phyloP scores from a whole-genome alignment of 768 basidiomycete genomes.

The Trametes punicea region DNA sequence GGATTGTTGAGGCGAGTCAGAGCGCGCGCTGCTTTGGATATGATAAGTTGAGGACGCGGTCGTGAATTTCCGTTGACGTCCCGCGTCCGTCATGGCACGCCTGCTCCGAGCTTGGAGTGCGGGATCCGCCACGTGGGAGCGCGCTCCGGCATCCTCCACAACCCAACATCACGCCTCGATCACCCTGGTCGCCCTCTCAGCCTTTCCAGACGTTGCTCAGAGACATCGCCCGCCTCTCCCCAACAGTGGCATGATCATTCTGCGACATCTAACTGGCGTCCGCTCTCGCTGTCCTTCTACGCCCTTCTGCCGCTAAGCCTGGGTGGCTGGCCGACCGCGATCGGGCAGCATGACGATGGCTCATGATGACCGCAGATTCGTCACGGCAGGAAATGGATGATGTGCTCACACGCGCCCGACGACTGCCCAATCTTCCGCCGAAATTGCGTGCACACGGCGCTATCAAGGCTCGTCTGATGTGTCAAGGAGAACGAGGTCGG shows the following conservation, averaged over 20 bases:
- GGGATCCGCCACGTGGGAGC: constrained; percentile 4
- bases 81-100: not conserved
- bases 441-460: constrained; percentile 1
- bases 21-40: no score
- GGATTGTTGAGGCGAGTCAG: not conserved
- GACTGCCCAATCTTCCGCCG: constrained; percentile 17
- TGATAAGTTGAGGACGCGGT: not conserved
- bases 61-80: constrained; percentile 1
- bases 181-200: not conserved
- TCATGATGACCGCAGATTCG: constrained; percentile 6
- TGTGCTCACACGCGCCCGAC: constrained; percentile 19
- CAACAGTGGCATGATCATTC: not conserved
- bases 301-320: not conserved
- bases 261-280: not conserved
- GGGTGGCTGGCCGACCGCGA: not conserved
- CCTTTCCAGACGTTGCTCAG: not conserved
- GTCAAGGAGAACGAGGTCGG: not conserved
- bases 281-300: not conserved
- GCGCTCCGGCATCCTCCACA: constrained; percentile 8
- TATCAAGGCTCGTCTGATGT: constrained; percentile 6
- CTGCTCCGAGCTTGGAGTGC: not conserved
- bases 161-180: not conserved
- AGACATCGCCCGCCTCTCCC: not conserved
- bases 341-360: not conserved
- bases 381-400: not conserved